Evolutionary conservation across 352 stramenopile species (phyloP).

Genomic region (Phytophthora pistaciae): DNA sequence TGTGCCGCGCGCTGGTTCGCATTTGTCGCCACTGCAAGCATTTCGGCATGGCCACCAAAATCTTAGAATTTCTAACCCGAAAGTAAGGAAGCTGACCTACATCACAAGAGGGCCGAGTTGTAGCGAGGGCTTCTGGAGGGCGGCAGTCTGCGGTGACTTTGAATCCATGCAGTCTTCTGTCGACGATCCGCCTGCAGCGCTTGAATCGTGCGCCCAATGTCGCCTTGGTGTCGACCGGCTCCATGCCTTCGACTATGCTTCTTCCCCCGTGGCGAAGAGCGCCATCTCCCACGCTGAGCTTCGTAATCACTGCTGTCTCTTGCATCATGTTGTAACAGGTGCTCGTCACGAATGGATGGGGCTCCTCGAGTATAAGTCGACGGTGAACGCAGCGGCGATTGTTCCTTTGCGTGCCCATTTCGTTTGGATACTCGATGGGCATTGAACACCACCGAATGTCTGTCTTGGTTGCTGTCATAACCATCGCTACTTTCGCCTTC

Average conservation of each 20-base stretch:
- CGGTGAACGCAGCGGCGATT: background rate
- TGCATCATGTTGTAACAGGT: too few species aligned
- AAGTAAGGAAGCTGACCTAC: background rate
- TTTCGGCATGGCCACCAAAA: background rate
- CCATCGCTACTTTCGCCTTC: background rate
- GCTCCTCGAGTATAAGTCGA: background rate
- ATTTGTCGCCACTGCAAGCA: background rate
- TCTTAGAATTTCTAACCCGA: background rate
- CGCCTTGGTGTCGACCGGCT: background rate
- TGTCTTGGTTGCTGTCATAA: background rate
- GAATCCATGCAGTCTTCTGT: constrained; percentile 46
- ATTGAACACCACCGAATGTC: background rate
- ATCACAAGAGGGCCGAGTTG: background rate
- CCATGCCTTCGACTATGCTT: background rate
- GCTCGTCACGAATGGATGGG: background rate
- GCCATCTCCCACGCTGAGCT: background rate
- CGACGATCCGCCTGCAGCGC: constrained; percentile 46
- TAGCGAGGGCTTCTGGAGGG: background rate
- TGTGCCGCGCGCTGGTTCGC: background rate
- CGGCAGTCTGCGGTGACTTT: background rate
- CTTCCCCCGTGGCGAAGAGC: background rate
- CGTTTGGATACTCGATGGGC: background rate
- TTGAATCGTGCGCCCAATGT: constrained; percentile 40
- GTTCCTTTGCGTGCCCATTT: background rate
- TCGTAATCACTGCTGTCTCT: background rate